Percentiles rank a stretch among this genome's conserved stretches.
Evolutionary conservation across 345 rosid genomes (phyloP).

Genomic region (Syzygium jambos): DNA sequence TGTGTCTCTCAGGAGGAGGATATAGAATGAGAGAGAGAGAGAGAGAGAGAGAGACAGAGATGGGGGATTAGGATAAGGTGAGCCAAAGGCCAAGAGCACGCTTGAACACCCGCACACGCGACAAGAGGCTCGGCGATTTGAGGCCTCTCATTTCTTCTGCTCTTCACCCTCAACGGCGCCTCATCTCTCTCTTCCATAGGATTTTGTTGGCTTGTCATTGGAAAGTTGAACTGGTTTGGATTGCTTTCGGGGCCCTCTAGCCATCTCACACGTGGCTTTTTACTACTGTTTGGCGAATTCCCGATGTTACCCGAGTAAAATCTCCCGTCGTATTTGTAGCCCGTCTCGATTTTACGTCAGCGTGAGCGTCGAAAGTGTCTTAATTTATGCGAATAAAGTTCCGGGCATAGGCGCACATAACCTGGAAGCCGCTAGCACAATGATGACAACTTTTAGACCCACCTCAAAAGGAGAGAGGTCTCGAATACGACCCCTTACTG

Average conservation of each 20-base stretch:
- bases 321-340: not conserved
- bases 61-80: slow-evolving; percentile 14
- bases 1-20: not conserved
- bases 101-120: not conserved
- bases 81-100: not conserved
- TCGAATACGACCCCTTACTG: not conserved
- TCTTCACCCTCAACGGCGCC: not conserved
- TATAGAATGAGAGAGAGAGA: not conserved
- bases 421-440: not conserved
- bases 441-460: too few species aligned
- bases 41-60: not conserved
- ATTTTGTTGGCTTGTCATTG: slow-evolving; percentile 6
- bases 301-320: not conserved
- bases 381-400: not conserved
- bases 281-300: not conserved
- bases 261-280: not conserved
- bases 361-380: not conserved
- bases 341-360: not conserved
- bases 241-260: not conserved
- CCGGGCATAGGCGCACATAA: not conserved
- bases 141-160: slow-evolving; percentile 4
- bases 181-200: not conserved
- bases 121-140: not conserved
- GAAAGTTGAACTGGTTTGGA: not conserved
- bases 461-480: not conserved